Percentiles rank a stretch among this genome's conserved stretches.
phyloP scores from a whole-genome alignment of 495 filamentous ascomycete species.

The Penicillium steckii region DNA sequence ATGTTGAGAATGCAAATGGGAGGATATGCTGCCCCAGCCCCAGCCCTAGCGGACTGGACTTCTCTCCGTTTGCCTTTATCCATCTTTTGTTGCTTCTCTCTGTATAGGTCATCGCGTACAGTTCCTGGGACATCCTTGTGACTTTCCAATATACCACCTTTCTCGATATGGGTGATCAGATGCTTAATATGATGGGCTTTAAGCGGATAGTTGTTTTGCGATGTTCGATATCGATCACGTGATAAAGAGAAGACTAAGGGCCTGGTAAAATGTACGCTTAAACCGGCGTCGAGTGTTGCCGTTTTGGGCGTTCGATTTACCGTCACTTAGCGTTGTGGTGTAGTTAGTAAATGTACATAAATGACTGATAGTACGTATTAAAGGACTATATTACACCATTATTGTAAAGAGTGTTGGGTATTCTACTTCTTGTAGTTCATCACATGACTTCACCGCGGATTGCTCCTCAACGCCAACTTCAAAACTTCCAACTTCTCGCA shows the following conservation, averaged over 20 bases:
- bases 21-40: background rate
- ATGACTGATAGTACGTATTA: no score
- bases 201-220: constrained; percentile 18
- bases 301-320: constrained; percentile 2
- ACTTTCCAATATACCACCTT: constrained; percentile 12
- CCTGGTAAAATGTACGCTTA: background rate
- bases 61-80: background rate
- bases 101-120: constrained; percentile 9
- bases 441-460: background rate
- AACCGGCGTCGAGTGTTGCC: constrained; percentile 2
- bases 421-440: no score
- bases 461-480: background rate
- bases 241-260: background rate
- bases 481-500: background rate
- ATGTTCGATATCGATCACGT: no score
- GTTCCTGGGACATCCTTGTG: constrained; percentile 19
- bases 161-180: constrained; percentile 18
- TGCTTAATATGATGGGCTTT: constrained; percentile 13
- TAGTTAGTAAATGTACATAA: no score
- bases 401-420: no score
- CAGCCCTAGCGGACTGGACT: background rate
- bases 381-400: no score
- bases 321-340: constrained; percentile 6
- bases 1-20: constrained; percentile 7
- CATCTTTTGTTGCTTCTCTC: constrained; percentile 4